Base-by-base conservation (phyloP, 805 yeast species). In the Saccharomycopsis guyanensis region DNA sequence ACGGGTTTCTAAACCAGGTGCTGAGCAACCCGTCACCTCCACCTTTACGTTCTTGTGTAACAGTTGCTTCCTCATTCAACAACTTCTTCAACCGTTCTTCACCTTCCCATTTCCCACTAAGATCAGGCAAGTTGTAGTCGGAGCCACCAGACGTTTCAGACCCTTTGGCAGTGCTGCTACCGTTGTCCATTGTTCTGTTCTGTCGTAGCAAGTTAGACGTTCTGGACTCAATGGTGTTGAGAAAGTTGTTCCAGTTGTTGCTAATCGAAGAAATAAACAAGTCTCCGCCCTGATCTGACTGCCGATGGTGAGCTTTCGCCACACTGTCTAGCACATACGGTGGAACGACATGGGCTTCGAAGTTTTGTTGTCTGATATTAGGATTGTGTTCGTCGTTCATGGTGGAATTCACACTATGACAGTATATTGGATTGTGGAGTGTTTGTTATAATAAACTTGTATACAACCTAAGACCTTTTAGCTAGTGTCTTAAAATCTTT, bases 101-200 rank as follows among this genome's bases (percentile, higher is more conserved):
- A 34, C 94, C 94, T 31, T 80, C 80, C 93, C 93, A 85, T 18
- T 70, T 64, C 1, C 73, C 71, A 37, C 72, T 68, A 43, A 78
- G 60, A 46, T 71, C 73, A 3, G 68, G 64, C 27, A 65, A 63
- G 46, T 31, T 39, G 23, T 47, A 47, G 16, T 37, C 36, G 38
- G 37, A 10, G 16, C 31, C 6, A 5, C 5, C 16, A 13, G 15
- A 13, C 23, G 23, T 23, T 10, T 7, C 10, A n/a, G 31, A 13
- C 16, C 16, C n/a, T 13, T 13, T 38, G 32, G 42, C 16, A n/a
- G 31, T 38, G 23, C 15, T 33, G 6, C 45, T n/a, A 10, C 18
- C 19, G 32, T 16, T 13, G 18, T 42, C 20, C 4, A 7, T 15
- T 10, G 10, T 6, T 6, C 29, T 6, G 20, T 33, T 33, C 10